A percentile compares a stretch with the other conserved stretches of the same genome.
Conservation (phyloP, 2,329 filamentous ascomycete species). For the Fusarium nematophilum region DNA sequence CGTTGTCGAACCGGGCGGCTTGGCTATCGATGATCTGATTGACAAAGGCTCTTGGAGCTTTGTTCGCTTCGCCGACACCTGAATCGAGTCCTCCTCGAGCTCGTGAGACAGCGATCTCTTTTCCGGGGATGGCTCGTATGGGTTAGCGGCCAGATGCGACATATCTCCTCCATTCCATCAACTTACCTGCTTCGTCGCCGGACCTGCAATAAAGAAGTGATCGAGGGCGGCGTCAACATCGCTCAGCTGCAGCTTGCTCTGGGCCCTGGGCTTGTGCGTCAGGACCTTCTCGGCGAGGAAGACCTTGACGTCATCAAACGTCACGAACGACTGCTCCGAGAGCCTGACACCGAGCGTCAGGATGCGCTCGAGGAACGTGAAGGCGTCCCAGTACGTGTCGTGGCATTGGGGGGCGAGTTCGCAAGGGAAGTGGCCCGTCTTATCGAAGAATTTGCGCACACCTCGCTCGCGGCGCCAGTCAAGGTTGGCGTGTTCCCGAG, state of each 20-base stretch:
- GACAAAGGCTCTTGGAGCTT: too few species aligned
- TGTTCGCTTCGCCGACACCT: too few species aligned
- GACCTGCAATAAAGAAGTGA: not conserved
- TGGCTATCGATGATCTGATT: too few species aligned
- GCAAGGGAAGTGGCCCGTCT: not conserved
- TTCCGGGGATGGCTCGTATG: too few species aligned
- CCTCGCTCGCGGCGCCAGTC: not conserved
- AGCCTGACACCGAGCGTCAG: not conserved
- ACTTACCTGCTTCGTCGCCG: too few species aligned
- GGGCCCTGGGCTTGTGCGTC: not conserved
- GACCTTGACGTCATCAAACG: not conserved
- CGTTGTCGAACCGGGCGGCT: too few species aligned
- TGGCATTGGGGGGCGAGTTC: not conserved
- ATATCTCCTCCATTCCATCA: too few species aligned
- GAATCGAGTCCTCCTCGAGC: too few species aligned
- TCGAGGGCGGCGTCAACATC: not conserved
- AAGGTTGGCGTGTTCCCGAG: constrained; percentile 51
- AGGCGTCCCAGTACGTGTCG: not conserved
- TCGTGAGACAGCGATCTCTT: too few species aligned
- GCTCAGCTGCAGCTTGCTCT: not conserved
- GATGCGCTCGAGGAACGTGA: not conserved
- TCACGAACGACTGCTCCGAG: not conserved
- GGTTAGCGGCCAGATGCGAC: too few species aligned
- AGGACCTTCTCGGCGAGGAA: not conserved
- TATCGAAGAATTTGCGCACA: not conserved